Evolutionary conservation across 148 eudicot species (phyloP), one percentile per base, ranked within the genome.

Genomic region (Limonium bicolor): DNA sequence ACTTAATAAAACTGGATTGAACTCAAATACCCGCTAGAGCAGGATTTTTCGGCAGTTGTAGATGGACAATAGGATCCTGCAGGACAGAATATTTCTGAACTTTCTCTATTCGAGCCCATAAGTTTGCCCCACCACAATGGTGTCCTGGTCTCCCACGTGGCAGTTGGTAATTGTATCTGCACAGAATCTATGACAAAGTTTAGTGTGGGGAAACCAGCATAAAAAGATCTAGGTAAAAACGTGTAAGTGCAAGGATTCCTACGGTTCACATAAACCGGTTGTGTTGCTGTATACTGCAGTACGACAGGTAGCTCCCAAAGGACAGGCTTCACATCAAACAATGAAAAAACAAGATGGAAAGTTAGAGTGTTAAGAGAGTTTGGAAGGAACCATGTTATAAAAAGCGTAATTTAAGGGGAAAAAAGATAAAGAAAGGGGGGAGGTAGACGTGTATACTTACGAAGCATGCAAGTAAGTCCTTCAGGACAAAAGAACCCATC

Each of bases 321-420:
- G 99, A 53, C 99, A 90, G 43, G 99, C 99, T 90, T 51, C 73
- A n/a, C n/a, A n/a, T n/a, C n/a, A n/a, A n/a, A n/a, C n/a, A n/a
- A n/a, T n/a, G n/a, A n/a, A n/a, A n/a, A n/a, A n/a, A n/a, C n/a
- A 67, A 30, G 26, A 27, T 24, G 20, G 17, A 51, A n/a, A 36
- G 26, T 6, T 3, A 7, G 3, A 2, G 9, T 1, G 2, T 35
- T 35, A 10, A 12, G 14, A 41, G n/a, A 12, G 25, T 26, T 14
- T 23, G 20, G 8, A 12, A 7, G 23, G 25, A 8, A 19, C 23
- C 43, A 39, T 39, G 21, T 39, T 24, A 34, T 18, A n/a, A 36
- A 48, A 20, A 50, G 4, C 20, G 10, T 26, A 43, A 5, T 36
- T 43, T n/a, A 59, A 49, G 19, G 20, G 18, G 2, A 27, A 13